phyloP scores from a whole-genome alignment of 2,329 filamentous ascomycete genomes.

The Paraphoma chrysanthemicola region DNA sequence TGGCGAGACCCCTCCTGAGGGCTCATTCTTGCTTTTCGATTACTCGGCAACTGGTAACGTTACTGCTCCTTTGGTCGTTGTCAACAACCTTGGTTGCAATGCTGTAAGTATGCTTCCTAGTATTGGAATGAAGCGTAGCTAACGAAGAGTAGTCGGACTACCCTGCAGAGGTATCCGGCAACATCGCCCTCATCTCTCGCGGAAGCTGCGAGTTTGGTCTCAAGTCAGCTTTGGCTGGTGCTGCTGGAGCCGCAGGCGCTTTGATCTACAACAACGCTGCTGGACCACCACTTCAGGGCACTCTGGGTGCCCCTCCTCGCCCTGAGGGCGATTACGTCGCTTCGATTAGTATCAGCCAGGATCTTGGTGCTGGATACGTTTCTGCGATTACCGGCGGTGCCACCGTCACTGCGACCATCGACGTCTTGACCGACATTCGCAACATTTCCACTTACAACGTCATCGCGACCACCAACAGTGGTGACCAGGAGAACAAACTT shows the following conservation, averaged over 20 bases:
- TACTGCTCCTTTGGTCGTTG: conserved; percentile 31
- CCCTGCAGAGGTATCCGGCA: conserved; percentile 63
- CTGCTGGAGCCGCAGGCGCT: conserved; percentile 73
- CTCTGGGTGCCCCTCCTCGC: conserved; percentile 67
- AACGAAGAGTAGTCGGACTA: conserved; percentile 62
- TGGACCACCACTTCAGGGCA: conserved; percentile 63
- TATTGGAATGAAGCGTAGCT: background rate
- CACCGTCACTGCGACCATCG: conserved; percentile 46
- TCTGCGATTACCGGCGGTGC: conserved; percentile 58
- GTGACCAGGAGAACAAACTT: conserved; percentile 66
- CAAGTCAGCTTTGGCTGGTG: conserved; percentile 73
- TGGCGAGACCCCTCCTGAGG: conserved; percentile 15
- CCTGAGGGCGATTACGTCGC: conserved; percentile 65
- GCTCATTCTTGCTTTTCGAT: conserved; percentile 22
- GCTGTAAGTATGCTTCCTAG: conserved; percentile 19
- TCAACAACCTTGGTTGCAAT: conserved; percentile 41
- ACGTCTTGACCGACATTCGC: conserved; percentile 54
- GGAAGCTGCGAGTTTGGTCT: conserved; percentile 74
- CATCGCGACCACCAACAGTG: conserved; percentile 65
- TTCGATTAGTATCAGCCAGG: conserved; percentile 70
- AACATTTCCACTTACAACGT: conserved; percentile 59
- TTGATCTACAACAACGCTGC: conserved; percentile 77
- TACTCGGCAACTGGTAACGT: conserved; percentile 37
- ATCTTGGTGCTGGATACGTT: conserved; percentile 65
- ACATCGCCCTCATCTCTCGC: conserved; percentile 74